Conservation (phyloP, 2,329 filamentous ascomycete species). For the Colletotrichum melonis region DNA sequence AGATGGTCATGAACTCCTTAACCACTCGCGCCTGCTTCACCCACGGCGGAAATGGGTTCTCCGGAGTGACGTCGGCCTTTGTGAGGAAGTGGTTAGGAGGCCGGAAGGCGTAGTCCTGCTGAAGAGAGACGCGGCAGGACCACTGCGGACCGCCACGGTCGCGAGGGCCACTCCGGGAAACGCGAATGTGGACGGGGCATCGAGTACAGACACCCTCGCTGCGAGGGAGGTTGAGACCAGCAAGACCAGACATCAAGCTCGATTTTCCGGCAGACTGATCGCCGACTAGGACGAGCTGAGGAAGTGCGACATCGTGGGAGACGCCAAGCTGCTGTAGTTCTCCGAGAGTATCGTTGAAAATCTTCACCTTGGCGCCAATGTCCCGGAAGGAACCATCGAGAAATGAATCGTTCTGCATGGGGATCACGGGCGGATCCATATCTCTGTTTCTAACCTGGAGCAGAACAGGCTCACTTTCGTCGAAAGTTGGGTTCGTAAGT, state of each 20-base stretch:
- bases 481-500: slow-evolving; percentile 22
- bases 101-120: slow-evolving; percentile 71
- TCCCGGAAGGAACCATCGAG: slow-evolving; percentile 58
- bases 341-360: slow-evolving; percentile 73
- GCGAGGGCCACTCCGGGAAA: slow-evolving; percentile 59
- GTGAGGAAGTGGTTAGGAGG: slow-evolving; percentile 52
- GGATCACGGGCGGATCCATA: slow-evolving; percentile 36
- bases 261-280: slow-evolving; percentile 90
- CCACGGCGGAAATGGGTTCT: slow-evolving; percentile 76
- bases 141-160: slow-evolving; percentile 56
- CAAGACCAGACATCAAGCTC: slow-evolving; percentile 72
- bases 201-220: slow-evolving; percentile 80
- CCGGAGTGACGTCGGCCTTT: slow-evolving; percentile 58
- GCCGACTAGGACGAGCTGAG: slow-evolving; percentile 85
- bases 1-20: slow-evolving; percentile 72
- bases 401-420: slow-evolving; percentile 47
- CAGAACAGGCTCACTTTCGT: slow-evolving; percentile 51
- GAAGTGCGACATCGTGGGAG: slow-evolving; percentile 76
- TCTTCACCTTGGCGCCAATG: slow-evolving; percentile 72
- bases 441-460: slow-evolving; percentile 49
- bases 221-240: slow-evolving; percentile 78
- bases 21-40: slow-evolving; percentile 57
- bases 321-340: slow-evolving; percentile 80
- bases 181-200: slow-evolving; percentile 83
- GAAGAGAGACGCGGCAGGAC: slow-evolving; percentile 75